These are phyloP conservation scores for Brassica nigra DNA, from an alignment of 345 rosid species.

Conservation along the genomic window DNA sequence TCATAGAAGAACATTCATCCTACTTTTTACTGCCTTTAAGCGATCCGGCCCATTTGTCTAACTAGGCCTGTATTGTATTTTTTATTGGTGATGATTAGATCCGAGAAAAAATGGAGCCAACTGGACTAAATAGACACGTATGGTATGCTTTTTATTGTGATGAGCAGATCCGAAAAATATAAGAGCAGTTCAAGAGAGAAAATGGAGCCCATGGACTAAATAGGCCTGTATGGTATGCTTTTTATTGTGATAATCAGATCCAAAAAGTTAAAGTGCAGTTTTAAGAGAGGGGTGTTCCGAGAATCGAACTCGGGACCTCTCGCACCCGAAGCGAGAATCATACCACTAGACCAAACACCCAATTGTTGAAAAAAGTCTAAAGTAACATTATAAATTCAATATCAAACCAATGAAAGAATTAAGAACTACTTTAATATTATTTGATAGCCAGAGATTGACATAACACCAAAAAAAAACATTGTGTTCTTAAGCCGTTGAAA, in stretches of 20 bases:
- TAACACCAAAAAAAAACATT: no score
- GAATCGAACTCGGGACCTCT: slow-evolving; percentile 97
- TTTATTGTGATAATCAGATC: no score
- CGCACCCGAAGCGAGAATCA: slow-evolving; percentile 99
- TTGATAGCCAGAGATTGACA: no score
- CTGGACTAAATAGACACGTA: not conserved
- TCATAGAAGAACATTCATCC: not conserved
- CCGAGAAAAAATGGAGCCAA: not conserved
- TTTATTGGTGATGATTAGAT: not conserved
- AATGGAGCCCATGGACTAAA: no score
- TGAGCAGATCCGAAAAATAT: no score
- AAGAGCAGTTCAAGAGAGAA: no score
- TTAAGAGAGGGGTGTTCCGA: slow-evolving; percentile 65
- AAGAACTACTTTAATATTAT: no score
- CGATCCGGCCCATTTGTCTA: not conserved
- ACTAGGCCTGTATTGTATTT: not conserved
- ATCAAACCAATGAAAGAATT: no score
- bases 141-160: not conserved
- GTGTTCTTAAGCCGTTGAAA: no score
- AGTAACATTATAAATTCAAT: no score
- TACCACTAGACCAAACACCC: slow-evolving; percentile 97
- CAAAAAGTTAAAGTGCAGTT: not conserved
- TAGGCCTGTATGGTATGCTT: no score
- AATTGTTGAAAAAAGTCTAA: not conserved
- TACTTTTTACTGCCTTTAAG: not conserved